A percentile compares a stretch with the other conserved stretches of the same genome.
Evolutionary conservation across 305 asterid genomes (phyloP).

Genomic region (Fraxinus platypoda): DNA sequence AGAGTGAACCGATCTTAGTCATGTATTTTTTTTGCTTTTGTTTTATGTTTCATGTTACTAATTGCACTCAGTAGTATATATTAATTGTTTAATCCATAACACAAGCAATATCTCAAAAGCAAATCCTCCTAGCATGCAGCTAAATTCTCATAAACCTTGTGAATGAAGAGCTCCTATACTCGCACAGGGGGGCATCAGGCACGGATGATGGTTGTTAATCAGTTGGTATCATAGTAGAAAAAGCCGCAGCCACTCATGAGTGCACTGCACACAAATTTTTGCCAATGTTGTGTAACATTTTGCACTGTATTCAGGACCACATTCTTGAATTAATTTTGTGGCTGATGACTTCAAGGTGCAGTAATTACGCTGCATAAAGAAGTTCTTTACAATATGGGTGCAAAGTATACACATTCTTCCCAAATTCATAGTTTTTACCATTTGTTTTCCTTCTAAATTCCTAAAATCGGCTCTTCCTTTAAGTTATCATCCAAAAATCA

Average conservation of each 20-base stretch:
- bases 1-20: not conserved
- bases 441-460: not conserved
- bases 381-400: not conserved
- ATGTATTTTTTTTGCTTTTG: not conserved
- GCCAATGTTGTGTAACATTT: not conserved
- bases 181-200: not conserved
- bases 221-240: not conserved
- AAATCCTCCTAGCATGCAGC: not conserved
- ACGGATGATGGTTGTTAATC: not conserved
- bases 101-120: not conserved
- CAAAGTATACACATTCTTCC: not conserved
- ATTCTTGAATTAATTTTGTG: not conserved
- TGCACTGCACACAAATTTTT: not conserved
- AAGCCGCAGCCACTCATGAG: not conserved
- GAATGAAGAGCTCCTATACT: not conserved
- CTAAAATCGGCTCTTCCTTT: not conserved
- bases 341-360: not conserved
- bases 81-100: not conserved
- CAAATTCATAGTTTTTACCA: not conserved
- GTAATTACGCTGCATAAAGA: not conserved
- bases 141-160: not conserved
- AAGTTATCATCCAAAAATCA: not conserved
- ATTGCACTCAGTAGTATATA: not conserved
- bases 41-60: not conserved
- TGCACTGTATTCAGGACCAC: not conserved